These are phyloP conservation scores for Candida pini DNA, from an alignment of 805 yeast species.

Conservation along the genomic window DNA sequence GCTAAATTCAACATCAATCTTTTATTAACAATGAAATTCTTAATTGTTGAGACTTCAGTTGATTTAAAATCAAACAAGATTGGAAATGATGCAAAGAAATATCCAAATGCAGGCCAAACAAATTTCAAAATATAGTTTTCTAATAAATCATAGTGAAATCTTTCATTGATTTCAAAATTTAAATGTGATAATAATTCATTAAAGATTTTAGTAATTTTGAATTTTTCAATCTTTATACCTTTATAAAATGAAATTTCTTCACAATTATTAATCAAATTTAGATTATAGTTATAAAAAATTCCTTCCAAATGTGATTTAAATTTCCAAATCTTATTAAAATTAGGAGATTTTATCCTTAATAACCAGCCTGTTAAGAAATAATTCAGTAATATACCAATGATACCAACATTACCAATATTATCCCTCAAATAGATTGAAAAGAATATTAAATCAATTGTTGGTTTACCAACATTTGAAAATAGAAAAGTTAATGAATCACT, in stretches of 20 bases:
- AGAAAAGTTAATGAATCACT: slow-evolving; percentile 76
- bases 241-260: slow-evolving; percentile 94
- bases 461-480: slow-evolving; percentile 87
- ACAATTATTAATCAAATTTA: slow-evolving; percentile 78
- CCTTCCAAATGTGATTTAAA: slow-evolving; percentile 78
- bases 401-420: slow-evolving; percentile 82
- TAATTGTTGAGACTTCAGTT: slow-evolving; percentile 60
- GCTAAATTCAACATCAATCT: slow-evolving; percentile 86
- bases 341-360: slow-evolving; percentile 71
- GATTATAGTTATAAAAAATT: slow-evolving; percentile 78
- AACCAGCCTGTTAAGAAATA: slow-evolving; percentile 75
- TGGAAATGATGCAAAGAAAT: slow-evolving; percentile 83
- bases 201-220: slow-evolving; percentile 57
- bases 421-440: slow-evolving; percentile 80
- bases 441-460: slow-evolving; percentile 77
- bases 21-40: slow-evolving; percentile 85
- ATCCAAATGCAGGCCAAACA: slow-evolving; percentile 95
- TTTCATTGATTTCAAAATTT: slow-evolving; percentile 40
- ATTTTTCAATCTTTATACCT: slow-evolving; percentile 75
- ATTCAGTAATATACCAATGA: slow-evolving; percentile 73
- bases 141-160: slow-evolving; percentile 63
- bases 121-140: slow-evolving; percentile 87
- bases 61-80: slow-evolving; percentile 49
- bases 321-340: slow-evolving; percentile 74
- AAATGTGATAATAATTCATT: slow-evolving; percentile 38